These are phyloP conservation scores for Cryptosporidium andersoni DNA, from an alignment of 169 alveolate genomes.

Conservation along the genomic window DNA sequence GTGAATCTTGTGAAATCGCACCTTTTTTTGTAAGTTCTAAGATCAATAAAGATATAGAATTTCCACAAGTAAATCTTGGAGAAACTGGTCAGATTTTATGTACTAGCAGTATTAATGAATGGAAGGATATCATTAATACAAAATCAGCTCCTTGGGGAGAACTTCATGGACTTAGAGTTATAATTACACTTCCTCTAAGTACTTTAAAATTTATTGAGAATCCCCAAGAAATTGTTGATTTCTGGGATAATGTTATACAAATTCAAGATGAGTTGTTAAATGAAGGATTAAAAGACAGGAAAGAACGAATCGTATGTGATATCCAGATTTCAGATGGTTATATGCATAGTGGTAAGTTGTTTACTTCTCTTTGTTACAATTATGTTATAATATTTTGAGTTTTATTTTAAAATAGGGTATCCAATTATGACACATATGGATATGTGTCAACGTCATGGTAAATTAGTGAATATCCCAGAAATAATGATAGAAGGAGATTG, in stretches of 20 bases:
- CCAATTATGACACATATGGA: constrained; percentile 63
- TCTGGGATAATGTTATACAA: constrained; percentile 54
- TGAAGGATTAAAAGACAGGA: not conserved
- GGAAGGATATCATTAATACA: constrained; percentile 8
- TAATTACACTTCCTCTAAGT: constrained; percentile 35
- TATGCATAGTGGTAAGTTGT: constrained; percentile 70
- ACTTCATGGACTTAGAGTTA: constrained; percentile 45
- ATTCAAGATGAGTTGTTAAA: constrained; percentile 44
- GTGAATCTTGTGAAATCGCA: too few species aligned
- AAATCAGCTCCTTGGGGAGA: constrained; percentile 36
- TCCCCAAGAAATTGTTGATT: constrained; percentile 13
- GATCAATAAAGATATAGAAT: too few species aligned
- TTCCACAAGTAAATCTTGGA: too few species aligned
- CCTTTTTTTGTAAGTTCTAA: too few species aligned
- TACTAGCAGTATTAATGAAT: not conserved
- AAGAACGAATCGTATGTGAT: constrained; percentile 62
- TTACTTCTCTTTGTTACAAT: not conserved
- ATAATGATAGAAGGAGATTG: constrained; percentile 32
- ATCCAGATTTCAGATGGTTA: constrained; percentile 62
- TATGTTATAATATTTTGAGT: not conserved
- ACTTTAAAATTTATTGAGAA: not conserved
- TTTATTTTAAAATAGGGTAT: constrained; percentile 14
- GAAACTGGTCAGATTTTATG: not conserved
- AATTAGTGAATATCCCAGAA: constrained; percentile 8
- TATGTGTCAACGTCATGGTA: constrained; percentile 6